Conservation (phyloP, 73 alveolate species). For the Diophrys sp. region DNA sequence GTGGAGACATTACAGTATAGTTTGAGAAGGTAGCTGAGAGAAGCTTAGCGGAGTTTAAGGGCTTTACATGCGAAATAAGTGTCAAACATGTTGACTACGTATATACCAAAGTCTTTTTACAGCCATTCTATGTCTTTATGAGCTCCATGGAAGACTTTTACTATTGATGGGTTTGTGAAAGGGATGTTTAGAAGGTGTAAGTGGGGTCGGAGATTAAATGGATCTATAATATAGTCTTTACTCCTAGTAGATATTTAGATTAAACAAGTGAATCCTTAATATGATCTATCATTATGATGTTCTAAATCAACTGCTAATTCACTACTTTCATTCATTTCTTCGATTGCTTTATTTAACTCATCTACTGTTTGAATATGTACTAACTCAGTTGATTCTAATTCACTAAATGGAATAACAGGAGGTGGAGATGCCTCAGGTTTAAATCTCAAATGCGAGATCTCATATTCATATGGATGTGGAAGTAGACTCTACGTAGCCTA, state of each 20-base stretch:
- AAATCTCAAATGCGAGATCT: conserved; percentile 47
- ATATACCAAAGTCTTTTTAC: conserved; percentile 90
- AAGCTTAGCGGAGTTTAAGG: conserved; percentile 68
- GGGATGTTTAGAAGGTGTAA: conserved; percentile 58
- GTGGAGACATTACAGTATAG: conserved; percentile 79
- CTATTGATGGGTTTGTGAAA: conserved; percentile 63
- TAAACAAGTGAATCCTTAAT: conserved; percentile 91
- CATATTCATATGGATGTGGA: conserved; percentile 73
- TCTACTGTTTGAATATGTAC: conserved; percentile 68
- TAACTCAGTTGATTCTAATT: too few relatives aligned
- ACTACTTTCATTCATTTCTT: conserved; percentile 55
- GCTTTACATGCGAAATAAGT: conserved; percentile 91
- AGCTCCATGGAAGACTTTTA: conserved; percentile 91
- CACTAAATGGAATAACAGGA: conserved; percentile 53
- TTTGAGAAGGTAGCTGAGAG: conserved; percentile 68
- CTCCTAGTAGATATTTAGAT: conserved; percentile 78
- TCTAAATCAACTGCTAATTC: conserved; percentile 94
- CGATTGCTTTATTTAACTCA: conserved; percentile 61
- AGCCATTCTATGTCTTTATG: conserved; percentile 90
- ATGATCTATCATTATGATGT: conserved; percentile 85
- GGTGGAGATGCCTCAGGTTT: conserved; percentile 23
- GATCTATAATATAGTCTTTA: conserved; percentile 55
- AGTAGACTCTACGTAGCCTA: conserved; percentile 30
- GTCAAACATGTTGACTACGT: conserved; percentile 93
- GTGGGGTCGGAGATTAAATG: conserved; percentile 28